Percentiles rank a stretch among this genome's conserved stretches.
These are phyloP conservation scores for Perkinsus chesapeaki DNA, from an alignment of 169 alveolate genomes.

Conservation along the genomic window DNA sequence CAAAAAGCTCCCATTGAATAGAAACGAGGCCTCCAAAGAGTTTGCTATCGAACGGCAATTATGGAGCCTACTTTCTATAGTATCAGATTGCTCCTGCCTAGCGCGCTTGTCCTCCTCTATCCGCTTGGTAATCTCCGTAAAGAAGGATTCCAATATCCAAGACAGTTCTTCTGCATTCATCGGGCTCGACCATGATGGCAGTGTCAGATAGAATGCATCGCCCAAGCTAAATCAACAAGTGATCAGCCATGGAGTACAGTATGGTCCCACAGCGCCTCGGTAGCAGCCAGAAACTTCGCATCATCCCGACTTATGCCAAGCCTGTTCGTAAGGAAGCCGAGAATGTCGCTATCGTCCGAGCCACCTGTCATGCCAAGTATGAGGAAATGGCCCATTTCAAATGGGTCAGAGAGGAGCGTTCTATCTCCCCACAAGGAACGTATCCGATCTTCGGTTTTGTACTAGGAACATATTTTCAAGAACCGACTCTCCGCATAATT, in stretches of 20 bases:
- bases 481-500: no score
- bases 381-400: neutral
- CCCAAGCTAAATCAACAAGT: neutral
- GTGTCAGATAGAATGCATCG: neutral
- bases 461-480: no score
- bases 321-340: neutral
- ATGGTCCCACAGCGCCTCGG: neutral
- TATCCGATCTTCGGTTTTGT: no score
- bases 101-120: neutral
- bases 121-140: neutral
- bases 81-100: neutral
- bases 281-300: neutral
- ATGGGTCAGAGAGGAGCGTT: no score
- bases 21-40: no score
- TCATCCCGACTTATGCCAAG: neutral
- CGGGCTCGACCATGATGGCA: neutral
- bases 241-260: neutral
- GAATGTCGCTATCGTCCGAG: neutral
- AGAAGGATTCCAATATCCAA: neutral
- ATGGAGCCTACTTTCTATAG: no score
- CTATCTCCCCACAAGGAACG: no score
- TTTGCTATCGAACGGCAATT: no score
- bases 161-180: neutral
- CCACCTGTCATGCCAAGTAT: neutral
- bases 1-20: no score